Percentiles rank a stretch among this genome's conserved stretches.
phyloP scores from a whole-genome alignment of 352 stramenopile species.

The Globisporangium acanthophoron region DNA sequence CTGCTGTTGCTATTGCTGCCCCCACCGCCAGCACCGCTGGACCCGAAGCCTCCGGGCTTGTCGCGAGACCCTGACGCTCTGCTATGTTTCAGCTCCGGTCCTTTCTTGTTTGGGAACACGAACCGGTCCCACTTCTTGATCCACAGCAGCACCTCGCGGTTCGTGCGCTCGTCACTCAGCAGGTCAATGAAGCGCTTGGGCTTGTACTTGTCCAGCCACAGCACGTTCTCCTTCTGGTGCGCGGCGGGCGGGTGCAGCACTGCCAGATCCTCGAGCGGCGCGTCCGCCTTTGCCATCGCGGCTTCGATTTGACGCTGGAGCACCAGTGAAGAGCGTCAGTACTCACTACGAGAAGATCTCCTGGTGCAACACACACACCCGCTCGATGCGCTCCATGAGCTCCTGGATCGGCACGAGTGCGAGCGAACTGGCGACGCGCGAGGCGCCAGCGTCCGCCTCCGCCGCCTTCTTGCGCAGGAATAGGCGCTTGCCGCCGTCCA shows the following conservation, averaged over 20 bases:
- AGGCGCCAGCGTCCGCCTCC: conserved; percentile 11
- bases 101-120: conserved; percentile 87
- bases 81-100: not conserved
- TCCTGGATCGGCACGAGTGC: conserved; percentile 46
- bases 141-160: conserved; percentile 93
- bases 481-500: conserved; percentile 42
- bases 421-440: conserved; percentile 7
- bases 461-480: conserved; percentile 61
- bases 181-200: conserved; percentile 92
- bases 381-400: conserved; percentile 54
- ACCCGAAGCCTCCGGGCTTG: not conserved
- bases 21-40: not conserved
- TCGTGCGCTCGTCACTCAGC: conserved; percentile 95
- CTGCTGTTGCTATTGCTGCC: conserved; percentile 3
- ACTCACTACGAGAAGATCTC: not conserved
- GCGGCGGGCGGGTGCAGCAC: not conserved
- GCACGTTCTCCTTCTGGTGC: conserved; percentile 20
- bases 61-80: not conserved
- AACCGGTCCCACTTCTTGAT: conserved; percentile 95
- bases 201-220: conserved; percentile 98
- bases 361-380: conserved; percentile 17
- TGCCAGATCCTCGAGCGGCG: conserved; percentile 2
- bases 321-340: not conserved
- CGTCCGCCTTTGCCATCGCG: conserved; percentile 28
- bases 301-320: conserved; percentile 65